Percentiles rank a stretch among this genome's conserved stretches.
Evolutionary conservation across 2,329 filamentous ascomycete species (phyloP).

Genomic region (Penicillium frequentans): DNA sequence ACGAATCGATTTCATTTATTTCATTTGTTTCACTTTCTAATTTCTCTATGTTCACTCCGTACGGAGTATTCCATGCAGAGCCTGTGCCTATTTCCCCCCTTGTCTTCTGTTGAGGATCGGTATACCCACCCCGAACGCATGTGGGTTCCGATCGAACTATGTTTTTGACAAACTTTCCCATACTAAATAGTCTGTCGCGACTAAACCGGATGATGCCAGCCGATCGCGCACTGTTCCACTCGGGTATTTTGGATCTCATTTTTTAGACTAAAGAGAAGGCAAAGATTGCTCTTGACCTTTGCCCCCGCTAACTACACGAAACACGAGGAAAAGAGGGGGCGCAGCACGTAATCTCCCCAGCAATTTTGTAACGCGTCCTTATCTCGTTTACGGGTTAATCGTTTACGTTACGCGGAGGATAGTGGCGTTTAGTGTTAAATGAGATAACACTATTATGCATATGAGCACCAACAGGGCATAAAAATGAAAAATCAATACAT

Average conservation of each 20-base stretch:
- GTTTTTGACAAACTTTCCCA: not conserved
- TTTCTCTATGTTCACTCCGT: not conserved
- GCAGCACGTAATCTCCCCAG: not conserved
- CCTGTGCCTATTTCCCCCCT: not conserved
- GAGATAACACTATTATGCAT: not conserved
- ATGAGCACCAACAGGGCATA: too few relatives aligned
- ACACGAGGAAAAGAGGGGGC: not conserved
- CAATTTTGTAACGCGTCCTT: not conserved
- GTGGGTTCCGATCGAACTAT: constrained; percentile 9
- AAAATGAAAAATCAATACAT: not conserved
- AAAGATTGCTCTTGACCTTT: not conserved
- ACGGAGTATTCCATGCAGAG: not conserved
- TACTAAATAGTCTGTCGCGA: constrained; percentile 5
- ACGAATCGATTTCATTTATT: not conserved
- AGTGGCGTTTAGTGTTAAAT: not conserved
- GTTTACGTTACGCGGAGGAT: not conserved
- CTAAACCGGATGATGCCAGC: constrained; percentile 6
- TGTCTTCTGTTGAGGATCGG: not conserved
- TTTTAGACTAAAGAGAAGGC: not conserved
- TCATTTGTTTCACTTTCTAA: not conserved
- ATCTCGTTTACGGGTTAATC: not conserved
- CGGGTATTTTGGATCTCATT: not conserved
- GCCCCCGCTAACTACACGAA: not conserved
- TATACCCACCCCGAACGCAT: not conserved
- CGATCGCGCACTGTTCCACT: constrained; percentile 6